Evolutionary conservation across 495 filamentous ascomycete genomes (phyloP).

Genomic region (Penicillium taxi): DNA sequence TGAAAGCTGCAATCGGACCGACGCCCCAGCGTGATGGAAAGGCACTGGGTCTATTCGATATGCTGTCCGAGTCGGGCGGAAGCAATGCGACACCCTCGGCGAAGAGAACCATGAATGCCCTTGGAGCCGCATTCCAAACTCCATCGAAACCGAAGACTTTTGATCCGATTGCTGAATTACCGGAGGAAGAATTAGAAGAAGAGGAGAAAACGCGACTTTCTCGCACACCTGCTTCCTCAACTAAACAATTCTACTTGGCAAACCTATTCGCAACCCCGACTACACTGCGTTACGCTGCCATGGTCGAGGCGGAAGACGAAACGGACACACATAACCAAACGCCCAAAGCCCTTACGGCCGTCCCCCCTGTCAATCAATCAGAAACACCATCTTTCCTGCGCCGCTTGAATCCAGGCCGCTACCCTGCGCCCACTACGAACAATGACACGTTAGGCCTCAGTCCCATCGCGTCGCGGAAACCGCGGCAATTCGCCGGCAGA

Average conservation of each 20-base stretch:
- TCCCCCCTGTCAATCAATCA: conserved; percentile 14
- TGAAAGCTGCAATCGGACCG: conserved; percentile 57
- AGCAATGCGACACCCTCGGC: conserved; percentile 37
- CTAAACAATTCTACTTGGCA: conserved; percentile 54
- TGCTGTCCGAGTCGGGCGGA: conserved; percentile 55
- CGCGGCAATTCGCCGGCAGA: conserved; percentile 57
- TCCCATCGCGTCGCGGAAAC: conserved; percentile 47
- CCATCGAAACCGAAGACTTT: conserved; percentile 31
- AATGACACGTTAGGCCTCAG: conserved; percentile 21
- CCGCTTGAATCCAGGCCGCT: conserved; percentile 37
- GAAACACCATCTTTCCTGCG: conserved; percentile 72
- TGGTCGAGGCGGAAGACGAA: conserved; percentile 27
- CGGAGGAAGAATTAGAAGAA: conserved; percentile 17
- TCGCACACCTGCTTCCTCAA: conserved; percentile 55
- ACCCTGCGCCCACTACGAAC: conserved; percentile 10
- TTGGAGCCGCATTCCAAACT: conserved; percentile 31
- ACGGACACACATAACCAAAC: conserved; percentile 16
- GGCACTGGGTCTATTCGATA: conserved; percentile 85
- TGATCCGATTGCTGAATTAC: conserved; percentile 25
- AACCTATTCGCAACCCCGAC: conserved; percentile 58
- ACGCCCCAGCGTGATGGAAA: conserved; percentile 88
- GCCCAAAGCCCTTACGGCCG: conserved; percentile 9
- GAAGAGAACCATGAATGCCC: conserved; percentile 21
- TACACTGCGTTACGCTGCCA: conserved; percentile 37
- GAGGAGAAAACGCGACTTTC: conserved; percentile 32